Evolutionary conservation across 495 filamentous ascomycete genomes (phyloP), one percentile per base, ranked within the genome.

Genomic region (Bacidia gigantensis): DNA sequence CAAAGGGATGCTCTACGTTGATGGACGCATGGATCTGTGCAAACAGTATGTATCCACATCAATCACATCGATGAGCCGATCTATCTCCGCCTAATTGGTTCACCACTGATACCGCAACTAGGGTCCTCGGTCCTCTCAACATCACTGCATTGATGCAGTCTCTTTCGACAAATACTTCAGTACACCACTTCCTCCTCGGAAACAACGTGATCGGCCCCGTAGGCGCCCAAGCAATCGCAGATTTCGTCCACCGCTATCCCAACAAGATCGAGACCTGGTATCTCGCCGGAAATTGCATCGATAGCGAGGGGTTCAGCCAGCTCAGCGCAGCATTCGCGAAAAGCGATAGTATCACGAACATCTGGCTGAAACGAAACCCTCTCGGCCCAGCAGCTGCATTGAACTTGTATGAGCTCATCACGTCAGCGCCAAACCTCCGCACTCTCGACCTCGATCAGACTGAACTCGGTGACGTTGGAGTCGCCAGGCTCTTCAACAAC

Each of bases 331-430:
- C 59, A 17, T 63, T 64, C 60, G 55, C 64, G 11, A 51, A 40
- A 2, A 66, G 63, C 5, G 39, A 55, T 3, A 49, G 58, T 2
- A 62, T 70, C 35, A 67, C 64, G 14, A 69, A 65, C 48, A 60
- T 73, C 26, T 73, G 69, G 70, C 60, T 73, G 39, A 72, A 71
- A 51, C 61, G 67, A n/a, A 73, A 72, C 61, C 69, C 69, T 1
- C 62, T 72, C 3, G 55, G 50, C 7, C 58, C 63, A 2, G 35
- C 51, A 1, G 55, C 62, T 32, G 61, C 56, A 10, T 32, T 48
- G 20, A 54, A 62, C 32, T 39, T 71, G 2, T 62, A 52, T 44
- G 49, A 51, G 2, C 50, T 69, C 11, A 62, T 70, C 18, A 63
- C 53, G 3, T 26, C 64, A 7, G 59, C 59, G 0, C 41, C 46